Evolutionary conservation across 2,329 filamentous ascomycete species (phyloP).

Genomic region (Trichoderma polysporum): DNA sequence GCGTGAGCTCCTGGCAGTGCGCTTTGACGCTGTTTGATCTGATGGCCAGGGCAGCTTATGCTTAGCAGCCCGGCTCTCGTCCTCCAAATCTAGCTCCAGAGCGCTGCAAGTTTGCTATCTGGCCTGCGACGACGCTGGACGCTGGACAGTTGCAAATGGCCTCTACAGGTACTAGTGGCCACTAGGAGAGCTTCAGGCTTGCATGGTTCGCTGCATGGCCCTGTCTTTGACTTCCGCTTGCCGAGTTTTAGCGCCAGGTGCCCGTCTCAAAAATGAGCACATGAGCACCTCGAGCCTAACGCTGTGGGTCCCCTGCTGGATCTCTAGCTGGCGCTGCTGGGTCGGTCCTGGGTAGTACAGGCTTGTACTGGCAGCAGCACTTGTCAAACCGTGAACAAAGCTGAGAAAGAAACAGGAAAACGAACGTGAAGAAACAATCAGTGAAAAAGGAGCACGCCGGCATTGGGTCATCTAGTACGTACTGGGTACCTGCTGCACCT

Average conservation of each 20-base stretch:
- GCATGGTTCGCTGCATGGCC: constrained; percentile 21
- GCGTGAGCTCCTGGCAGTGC: not conserved
- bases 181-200: constrained; percentile 11
- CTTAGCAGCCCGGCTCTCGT: constrained; percentile 13
- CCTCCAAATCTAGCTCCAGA: not conserved
- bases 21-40: not conserved
- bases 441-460: not conserved
- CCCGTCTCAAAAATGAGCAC: constrained; percentile 46
- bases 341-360: not conserved
- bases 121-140: not conserved
- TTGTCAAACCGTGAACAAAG: not conserved
- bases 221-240: constrained; percentile 36
- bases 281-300: constrained; percentile 46
- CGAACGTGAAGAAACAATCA: not conserved
- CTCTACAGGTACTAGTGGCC: constrained; percentile 11
- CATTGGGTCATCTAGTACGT: not conserved
- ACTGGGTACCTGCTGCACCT: not conserved
- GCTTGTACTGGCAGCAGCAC: not conserved
- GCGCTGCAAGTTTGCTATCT: not conserved
- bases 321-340: constrained; percentile 4
- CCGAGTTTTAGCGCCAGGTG: constrained; percentile 42
- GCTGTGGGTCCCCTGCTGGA: constrained; percentile 34
- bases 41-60: constrained; percentile 6
- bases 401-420: not conserved
- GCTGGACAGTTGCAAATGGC: not conserved